Evolutionary conservation across 2,329 filamentous ascomycete species (phyloP).

Genomic region (Paecilomyces formosus): DNA sequence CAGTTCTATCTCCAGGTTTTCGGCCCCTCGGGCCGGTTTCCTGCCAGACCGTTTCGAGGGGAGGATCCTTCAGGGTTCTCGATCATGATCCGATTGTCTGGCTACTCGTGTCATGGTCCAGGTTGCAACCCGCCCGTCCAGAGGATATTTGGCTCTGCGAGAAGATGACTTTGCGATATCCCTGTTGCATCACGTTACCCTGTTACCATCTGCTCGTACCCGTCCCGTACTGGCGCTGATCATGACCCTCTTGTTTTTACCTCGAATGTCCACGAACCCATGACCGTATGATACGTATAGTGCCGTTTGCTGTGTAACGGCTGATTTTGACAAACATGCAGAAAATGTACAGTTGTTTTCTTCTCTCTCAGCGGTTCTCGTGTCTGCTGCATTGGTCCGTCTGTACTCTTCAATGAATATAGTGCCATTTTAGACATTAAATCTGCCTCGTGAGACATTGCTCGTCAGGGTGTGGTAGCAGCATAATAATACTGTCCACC

Average conservation of each 20-base stretch:
- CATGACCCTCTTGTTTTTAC: conserved; percentile 8
- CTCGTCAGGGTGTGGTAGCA: too few relatives aligned
- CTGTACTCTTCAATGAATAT: background rate
- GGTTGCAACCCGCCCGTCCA: background rate
- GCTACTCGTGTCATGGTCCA: background rate
- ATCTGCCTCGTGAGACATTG: too few relatives aligned
- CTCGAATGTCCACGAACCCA: conserved; percentile 19
- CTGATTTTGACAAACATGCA: conserved; percentile 4
- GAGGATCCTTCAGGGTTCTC: conserved; percentile 3
- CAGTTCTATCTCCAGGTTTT: background rate
- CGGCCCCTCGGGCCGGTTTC: background rate
- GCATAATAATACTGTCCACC: too few relatives aligned
- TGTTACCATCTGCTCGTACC: conserved; percentile 1
- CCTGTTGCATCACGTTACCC: background rate
- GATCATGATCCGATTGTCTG: conserved; percentile 6
- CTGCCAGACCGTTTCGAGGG: background rate
- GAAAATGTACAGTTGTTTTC: conserved; percentile 15
- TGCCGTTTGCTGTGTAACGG: conserved; percentile 8
- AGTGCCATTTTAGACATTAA: background rate
- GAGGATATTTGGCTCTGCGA: conserved; percentile 1
- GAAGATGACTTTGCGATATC: background rate
- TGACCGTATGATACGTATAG: conserved; percentile 31
- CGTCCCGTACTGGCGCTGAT: background rate
- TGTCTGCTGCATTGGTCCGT: background rate
- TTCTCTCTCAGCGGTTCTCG: background rate